Conservation (phyloP, 306 rosid genomes). For the Bauhinia variegata region DNA sequence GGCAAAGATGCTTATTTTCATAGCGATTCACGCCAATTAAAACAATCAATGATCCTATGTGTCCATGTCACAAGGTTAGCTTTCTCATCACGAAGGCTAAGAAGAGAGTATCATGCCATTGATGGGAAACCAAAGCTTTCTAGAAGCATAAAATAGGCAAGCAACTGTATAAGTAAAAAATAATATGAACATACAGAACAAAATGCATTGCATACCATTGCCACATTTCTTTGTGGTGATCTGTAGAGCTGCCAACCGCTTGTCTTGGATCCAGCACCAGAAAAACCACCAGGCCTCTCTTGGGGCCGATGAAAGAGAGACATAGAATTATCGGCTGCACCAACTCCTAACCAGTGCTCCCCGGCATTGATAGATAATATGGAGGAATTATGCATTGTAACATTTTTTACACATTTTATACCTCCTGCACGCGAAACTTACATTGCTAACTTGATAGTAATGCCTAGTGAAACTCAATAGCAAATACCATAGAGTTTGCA, state of each 20-base stretch:
- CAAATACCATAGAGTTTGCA: not conserved
- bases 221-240: constrained; percentile 87
- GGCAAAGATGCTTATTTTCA: constrained; percentile 17
- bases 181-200: constrained; percentile 14
- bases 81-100: constrained; percentile 11
- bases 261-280: constrained; percentile 78
- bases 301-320: constrained; percentile 98
- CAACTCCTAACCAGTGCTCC: constrained; percentile 98
- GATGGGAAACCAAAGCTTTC: constrained; percentile 4
- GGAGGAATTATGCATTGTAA: constrained; percentile 79
- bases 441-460: not conserved
- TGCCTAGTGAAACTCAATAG: not conserved
- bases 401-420: constrained; percentile 84
- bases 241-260: constrained; percentile 98
- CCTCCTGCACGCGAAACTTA: constrained; percentile 62
- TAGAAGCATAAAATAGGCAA: constrained; percentile 13
- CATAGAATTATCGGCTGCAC: constrained; percentile 97
- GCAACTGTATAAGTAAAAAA: not conserved
- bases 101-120: constrained; percentile 1
- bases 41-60: no score
- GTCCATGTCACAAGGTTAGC: not conserved
- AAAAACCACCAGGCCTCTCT: constrained; percentile 89
- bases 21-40: constrained; percentile 11
- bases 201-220: constrained; percentile 72
- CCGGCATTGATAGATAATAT: constrained; percentile 91